Base-by-base conservation (phyloP, 805 yeast species). In the Limtongozyma cylindracea region DNA sequence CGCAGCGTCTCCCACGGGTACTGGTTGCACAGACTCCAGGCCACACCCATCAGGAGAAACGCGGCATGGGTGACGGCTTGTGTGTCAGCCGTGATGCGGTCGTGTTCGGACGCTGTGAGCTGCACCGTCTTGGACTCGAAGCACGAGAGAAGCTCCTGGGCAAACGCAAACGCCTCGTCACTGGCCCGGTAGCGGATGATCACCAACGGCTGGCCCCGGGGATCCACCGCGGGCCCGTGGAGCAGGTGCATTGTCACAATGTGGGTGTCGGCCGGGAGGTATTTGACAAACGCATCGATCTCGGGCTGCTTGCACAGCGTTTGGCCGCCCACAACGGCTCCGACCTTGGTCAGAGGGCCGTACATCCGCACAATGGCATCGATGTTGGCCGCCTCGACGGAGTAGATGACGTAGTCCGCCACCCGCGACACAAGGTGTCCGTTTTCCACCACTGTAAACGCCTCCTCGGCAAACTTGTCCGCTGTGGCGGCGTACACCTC, bases 61-160 rank as follows among this genome's bases (percentile, higher is more conserved):
- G 95, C 96, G 8, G 95, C 95, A 40, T 88, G 98, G 0, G 98
- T 88, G 10, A 84, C 93, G 0, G 96, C 96, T 43, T 88, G 98
- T 2, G 96, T 88, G 41, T 88, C 98, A 0, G 98, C 98, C 1
- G 98, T 84, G 29, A 88, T 84, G 33, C 60, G 63, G 41, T 88
- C 98, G 41, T 88, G 98, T 38, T 82, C 82, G 23, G 61, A 56
- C n/a, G 88, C 92, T 0, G 77, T 55, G 16, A 88, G 51, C 24
- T 65, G 56, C 13, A 80, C 95, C 17, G 61, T 53, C 29, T 71
- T 72, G 8, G 94, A 77, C 15, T 72, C 51, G 23, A 88, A 55
- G 38, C 92, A 76, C 4, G 70, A 47, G 27, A 82, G 54, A 4
- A 80, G 37, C 2, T 55, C 25, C 26, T 64, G 65, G 3, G 84